Evolutionary conservation across 208 protist species (phyloP).

Genomic region (Borovskyia barvae): DNA sequence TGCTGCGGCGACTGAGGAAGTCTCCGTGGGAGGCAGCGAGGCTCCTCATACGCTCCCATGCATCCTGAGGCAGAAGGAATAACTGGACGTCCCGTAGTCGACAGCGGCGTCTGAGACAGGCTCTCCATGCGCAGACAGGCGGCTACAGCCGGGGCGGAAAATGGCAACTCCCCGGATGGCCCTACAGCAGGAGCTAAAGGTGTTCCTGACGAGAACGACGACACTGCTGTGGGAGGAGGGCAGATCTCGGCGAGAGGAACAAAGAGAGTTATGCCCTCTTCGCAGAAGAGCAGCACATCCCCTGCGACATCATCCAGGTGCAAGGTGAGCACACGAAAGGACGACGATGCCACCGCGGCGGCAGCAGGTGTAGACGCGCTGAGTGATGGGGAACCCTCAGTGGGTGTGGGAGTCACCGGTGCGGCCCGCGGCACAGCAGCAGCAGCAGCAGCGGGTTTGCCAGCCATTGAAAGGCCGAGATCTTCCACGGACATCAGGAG

Average conservation of each 20-base stretch:
- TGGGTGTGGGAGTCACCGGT: neutral
- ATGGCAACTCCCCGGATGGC: neutral
- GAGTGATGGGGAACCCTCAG: neutral
- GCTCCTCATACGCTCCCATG: neutral
- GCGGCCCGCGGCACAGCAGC: neutral
- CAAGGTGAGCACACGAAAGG: constrained; percentile 26
- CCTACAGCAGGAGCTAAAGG: no score
- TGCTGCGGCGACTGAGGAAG: constrained; percentile 2
- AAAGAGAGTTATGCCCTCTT: constrained; percentile 29
- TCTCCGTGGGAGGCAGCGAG: constrained; percentile 14
- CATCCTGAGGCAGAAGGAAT: neutral
- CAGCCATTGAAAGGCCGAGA: neutral
- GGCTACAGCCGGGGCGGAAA: neutral
- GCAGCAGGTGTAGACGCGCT: neutral
- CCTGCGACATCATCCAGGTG: constrained; percentile 56
- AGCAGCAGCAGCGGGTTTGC: no score
- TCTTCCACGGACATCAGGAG: no score
- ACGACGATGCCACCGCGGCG: neutral
- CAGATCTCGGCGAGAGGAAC: no score
- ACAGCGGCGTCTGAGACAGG: constrained; percentile 5
- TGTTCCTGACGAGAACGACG: no score
- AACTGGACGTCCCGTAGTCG: neutral
- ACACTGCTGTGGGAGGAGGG: no score
- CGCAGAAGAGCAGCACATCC: constrained; percentile 48
- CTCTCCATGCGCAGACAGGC: constrained; percentile 19